Percentiles rank a stretch among this genome's conserved stretches.
Evolutionary conservation across 2,329 filamentous ascomycete genomes (phyloP).

Genomic region (Calonectria crousiana): DNA sequence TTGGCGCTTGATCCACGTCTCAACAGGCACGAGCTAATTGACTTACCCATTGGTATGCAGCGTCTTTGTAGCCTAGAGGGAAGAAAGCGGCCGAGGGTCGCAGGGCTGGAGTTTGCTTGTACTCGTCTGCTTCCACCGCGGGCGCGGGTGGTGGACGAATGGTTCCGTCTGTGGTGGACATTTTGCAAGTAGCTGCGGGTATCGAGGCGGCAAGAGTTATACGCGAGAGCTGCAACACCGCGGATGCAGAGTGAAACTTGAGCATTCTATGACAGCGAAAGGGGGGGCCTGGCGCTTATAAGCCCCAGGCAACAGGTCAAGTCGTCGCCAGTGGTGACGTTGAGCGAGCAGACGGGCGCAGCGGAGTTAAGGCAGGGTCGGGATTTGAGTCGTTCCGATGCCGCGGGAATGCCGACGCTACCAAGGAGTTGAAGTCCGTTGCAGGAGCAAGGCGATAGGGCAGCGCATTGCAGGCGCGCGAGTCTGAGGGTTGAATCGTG

Average conservation of each 20-base stretch:
- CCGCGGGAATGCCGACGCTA: slow-evolving; percentile 23
- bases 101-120: slow-evolving; percentile 44
- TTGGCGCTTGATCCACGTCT: neutral
- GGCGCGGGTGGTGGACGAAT: slow-evolving; percentile 40
- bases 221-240: slow-evolving; percentile 57
- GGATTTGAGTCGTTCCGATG: slow-evolving; percentile 39
- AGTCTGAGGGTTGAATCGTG: neutral
- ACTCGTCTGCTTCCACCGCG: slow-evolving; percentile 38
- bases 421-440: slow-evolving; percentile 34
- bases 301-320: slow-evolving; percentile 35
- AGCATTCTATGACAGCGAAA: slow-evolving; percentile 56
- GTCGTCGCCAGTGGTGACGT: slow-evolving; percentile 39
- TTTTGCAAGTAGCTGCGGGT: slow-evolving; percentile 43
- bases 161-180: slow-evolving; percentile 49
- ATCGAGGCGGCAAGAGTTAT: slow-evolving; percentile 49
- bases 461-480: slow-evolving; percentile 32
- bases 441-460: slow-evolving; percentile 20
- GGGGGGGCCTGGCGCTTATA: slow-evolving; percentile 36
- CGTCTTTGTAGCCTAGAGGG: slow-evolving; percentile 91
- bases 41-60: slow-evolving; percentile 89
- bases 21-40: neutral
- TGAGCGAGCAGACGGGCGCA: slow-evolving; percentile 25
- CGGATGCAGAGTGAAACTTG: slow-evolving; percentile 55
- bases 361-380: slow-evolving; percentile 44
- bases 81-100: slow-evolving; percentile 67